Evolutionary conservation across 202 grass and related monocot genomes (phyloP).

Genomic region (Panicum hallii): DNA sequence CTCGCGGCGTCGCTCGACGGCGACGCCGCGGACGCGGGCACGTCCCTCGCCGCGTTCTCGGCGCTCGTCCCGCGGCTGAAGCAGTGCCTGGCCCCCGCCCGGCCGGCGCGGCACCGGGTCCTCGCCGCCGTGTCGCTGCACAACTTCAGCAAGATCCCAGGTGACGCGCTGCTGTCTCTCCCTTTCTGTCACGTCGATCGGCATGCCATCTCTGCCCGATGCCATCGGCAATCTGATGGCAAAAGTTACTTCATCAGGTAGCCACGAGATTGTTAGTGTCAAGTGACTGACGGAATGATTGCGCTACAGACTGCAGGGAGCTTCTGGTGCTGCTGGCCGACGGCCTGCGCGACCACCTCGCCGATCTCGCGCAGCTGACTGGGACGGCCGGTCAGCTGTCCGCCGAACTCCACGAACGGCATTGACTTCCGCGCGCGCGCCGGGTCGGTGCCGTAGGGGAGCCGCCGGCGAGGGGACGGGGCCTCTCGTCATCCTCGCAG

Average conservation of each 20-base stretch:
- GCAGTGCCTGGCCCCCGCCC: conserved; percentile 24
- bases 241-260: neutral
- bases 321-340: conserved; percentile 51
- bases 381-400: conserved; percentile 56
- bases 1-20: conserved; percentile 25
- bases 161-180: neutral
- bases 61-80: conserved; percentile 56
- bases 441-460: neutral
- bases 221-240: neutral
- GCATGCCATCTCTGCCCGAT: neutral
- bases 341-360: conserved; percentile 46
- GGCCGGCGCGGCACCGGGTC: conserved; percentile 45
- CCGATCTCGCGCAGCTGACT: conserved; percentile 40
- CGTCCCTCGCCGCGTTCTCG: conserved; percentile 57
- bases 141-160: conserved; percentile 64
- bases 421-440: neutral
- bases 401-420: conserved; percentile 40
- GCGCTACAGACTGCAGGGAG: conserved; percentile 59
- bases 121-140: conserved; percentile 53
- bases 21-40: conserved; percentile 14
- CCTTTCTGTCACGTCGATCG: neutral
- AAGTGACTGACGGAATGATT: conserved; percentile 1
- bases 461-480: neutral
- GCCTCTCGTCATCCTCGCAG: neutral
- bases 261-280: neutral